Evolutionary conservation across 2,329 filamentous ascomycete genomes (phyloP).

Genomic region (Cordyceps tenuipes): DNA sequence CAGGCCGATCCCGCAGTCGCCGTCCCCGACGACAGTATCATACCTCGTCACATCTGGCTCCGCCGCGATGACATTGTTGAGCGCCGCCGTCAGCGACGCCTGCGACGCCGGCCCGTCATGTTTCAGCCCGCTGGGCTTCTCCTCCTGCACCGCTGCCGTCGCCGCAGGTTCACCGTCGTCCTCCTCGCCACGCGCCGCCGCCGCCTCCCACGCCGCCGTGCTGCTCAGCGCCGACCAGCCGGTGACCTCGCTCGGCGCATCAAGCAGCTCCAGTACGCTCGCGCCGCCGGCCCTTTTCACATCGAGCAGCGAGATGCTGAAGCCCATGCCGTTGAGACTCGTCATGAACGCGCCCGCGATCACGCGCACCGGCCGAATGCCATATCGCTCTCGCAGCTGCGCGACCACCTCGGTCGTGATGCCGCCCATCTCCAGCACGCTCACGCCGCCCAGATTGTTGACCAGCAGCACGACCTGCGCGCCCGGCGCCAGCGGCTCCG

Average conservation of each 20-base stretch:
- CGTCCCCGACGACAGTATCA: constrained; percentile 80
- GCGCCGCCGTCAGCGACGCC: constrained; percentile 44
- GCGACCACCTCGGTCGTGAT: constrained; percentile 60
- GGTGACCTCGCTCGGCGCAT: constrained; percentile 59
- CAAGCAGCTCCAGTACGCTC: constrained; percentile 60
- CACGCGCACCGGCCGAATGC: constrained; percentile 55
- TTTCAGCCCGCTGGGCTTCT: constrained; percentile 40
- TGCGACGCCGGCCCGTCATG: constrained; percentile 45
- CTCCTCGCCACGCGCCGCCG: constrained; percentile 38
- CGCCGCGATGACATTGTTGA: constrained; percentile 54
- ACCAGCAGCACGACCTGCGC: constrained; percentile 58
- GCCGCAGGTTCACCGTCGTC: constrained; percentile 5
- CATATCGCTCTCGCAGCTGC: constrained; percentile 50
- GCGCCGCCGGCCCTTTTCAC: constrained; percentile 34
- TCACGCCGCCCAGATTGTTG: constrained; percentile 70
- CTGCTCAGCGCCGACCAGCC: constrained; percentile 61
- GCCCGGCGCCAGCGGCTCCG: constrained; percentile 41
- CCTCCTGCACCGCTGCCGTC: constrained; percentile 20
- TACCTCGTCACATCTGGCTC: constrained; percentile 66
- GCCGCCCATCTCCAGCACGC: constrained; percentile 61
- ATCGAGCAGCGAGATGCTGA: constrained; percentile 64
- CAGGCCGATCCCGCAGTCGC: constrained; percentile 80
- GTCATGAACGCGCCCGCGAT: constrained; percentile 70
- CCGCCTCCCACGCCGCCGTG: constrained; percentile 55
- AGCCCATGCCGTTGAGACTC: constrained; percentile 66